Percentiles rank a stretch among this genome's conserved stretches.
These are phyloP conservation scores for Cladorrhinum samala DNA, from an alignment of 495 filamentous ascomycete species.

Conservation along the genomic window DNA sequence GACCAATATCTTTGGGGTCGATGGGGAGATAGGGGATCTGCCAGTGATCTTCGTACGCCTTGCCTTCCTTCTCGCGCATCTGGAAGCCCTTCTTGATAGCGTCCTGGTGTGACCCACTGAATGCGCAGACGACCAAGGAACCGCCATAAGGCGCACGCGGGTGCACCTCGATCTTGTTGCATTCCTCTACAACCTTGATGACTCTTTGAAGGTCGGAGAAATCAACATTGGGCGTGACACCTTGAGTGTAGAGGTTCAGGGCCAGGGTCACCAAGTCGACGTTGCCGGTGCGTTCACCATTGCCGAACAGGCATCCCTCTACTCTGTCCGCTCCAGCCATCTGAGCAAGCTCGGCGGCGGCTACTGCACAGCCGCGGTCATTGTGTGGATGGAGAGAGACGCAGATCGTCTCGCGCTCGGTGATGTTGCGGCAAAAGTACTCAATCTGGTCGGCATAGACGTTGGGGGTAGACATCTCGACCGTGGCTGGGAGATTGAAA, in stretches of 20 bases:
- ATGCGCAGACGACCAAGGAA: constrained; percentile 80
- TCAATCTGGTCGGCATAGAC: constrained; percentile 96
- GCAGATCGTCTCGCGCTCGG: constrained; percentile 73
- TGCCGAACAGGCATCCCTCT: constrained; percentile 91
- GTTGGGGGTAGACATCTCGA: constrained; percentile 94
- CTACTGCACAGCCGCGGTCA: constrained; percentile 84
- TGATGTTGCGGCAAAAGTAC: constrained; percentile 82
- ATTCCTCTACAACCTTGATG: constrained; percentile 84
- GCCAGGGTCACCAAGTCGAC: constrained; percentile 93
- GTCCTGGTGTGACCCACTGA: constrained; percentile 91
- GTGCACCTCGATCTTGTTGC: constrained; percentile 92
- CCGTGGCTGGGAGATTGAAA: constrained; percentile 95
- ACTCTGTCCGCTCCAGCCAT: constrained; percentile 97
- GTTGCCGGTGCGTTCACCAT: constrained; percentile 93
- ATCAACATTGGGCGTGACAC: constrained; percentile 80
- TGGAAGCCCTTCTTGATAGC: constrained; percentile 97
- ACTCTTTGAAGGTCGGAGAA: constrained; percentile 86
- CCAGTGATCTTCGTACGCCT: constrained; percentile 56
- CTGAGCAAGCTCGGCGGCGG: constrained; percentile 80
- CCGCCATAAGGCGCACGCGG: constrained; percentile 85
- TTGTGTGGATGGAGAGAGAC: constrained; percentile 91
- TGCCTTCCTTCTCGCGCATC: constrained; percentile 53
- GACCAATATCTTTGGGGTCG: constrained; percentile 88
- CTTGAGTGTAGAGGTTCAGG: constrained; percentile 94
- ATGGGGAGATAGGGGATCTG: constrained; percentile 85